Percentiles rank a stretch among this genome's conserved stretches.
Conservation (phyloP, 192 early-diverging fungal species). For the Jimgerdemannia flammicorona region DNA sequence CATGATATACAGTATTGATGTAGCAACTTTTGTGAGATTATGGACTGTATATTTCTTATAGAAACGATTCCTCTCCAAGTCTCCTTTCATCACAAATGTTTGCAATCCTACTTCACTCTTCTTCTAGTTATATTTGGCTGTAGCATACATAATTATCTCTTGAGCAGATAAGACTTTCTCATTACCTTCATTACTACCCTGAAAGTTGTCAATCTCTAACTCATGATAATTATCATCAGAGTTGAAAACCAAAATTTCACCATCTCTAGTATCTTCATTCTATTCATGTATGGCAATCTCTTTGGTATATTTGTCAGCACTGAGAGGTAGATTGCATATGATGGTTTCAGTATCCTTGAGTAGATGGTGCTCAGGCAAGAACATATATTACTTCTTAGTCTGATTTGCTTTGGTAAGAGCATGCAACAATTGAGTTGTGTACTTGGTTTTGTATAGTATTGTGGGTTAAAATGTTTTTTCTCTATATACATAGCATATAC, state of each 20-base stretch:
- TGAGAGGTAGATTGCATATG: neutral
- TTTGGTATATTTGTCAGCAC: neutral
- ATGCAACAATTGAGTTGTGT: neutral
- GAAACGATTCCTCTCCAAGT: neutral
- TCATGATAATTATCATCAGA: neutral
- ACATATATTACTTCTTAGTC: neutral
- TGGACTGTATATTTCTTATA: neutral
- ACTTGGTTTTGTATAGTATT: neutral
- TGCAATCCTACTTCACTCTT: neutral
- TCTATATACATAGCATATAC: too few species aligned
- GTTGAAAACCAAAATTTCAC: neutral
- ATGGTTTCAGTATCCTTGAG: neutral
- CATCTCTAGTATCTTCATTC: neutral
- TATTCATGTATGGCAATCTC: neutral
- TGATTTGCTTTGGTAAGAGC: neutral
- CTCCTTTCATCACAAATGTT: neutral
- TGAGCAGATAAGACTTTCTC: neutral
- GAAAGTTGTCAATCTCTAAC: neutral
- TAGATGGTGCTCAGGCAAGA: neutral
- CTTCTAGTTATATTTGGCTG: neutral
- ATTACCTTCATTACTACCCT: neutral
- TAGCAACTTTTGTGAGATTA: neutral
- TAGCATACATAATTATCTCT: neutral
- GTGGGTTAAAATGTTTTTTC: neutral
- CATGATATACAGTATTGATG: neutral